Percentiles rank a stretch among this genome's conserved stretches.
These are phyloP conservation scores for Typha latifolia DNA, from an alignment of 176 grass and related monocot species.

Conservation along the genomic window DNA sequence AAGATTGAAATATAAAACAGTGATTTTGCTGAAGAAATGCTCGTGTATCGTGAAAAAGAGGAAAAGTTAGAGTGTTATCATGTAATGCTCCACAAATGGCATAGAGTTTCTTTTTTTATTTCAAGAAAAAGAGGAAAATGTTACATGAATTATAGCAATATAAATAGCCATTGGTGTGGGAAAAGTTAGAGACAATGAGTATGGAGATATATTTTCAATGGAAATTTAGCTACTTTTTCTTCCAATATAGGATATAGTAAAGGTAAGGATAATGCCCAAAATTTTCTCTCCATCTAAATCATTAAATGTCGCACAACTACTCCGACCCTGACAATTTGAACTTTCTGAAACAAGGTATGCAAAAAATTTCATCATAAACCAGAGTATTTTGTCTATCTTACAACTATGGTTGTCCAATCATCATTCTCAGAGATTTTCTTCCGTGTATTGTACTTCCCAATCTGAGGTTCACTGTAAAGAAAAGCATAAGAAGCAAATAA, in stretches of 20 bases:
- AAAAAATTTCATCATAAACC: neutral
- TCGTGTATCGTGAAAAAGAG: neutral
- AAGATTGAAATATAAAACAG: slow-evolving; percentile 1
- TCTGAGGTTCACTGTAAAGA: slow-evolving; percentile 53
- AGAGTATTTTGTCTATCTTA: slow-evolving; percentile 24
- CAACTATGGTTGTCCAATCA: slow-evolving; percentile 57
- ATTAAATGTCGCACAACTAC: too few species aligned
- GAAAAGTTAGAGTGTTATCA: neutral
- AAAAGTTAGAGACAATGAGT: too few species aligned
- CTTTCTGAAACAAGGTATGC: neutral
- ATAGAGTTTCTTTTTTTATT: neutral
- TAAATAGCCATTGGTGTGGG: too few species aligned
- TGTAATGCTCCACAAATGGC: neutral
- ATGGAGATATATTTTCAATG: too few species aligned
- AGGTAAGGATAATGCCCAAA: too few species aligned
- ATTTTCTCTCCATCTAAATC: too few species aligned
- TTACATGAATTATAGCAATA: too few species aligned
- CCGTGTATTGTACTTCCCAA: slow-evolving; percentile 40
- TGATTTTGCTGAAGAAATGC: neutral
- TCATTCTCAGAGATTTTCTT: slow-evolving; percentile 37
- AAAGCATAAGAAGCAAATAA: slow-evolving; percentile 1
- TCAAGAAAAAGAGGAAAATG: too few species aligned
- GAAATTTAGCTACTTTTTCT: too few species aligned
- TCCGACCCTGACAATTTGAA: too few species aligned
- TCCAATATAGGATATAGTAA: too few species aligned